phyloP scores from a whole-genome alignment of 305 asterid genomes.

The Solanum hybrid region DNA sequence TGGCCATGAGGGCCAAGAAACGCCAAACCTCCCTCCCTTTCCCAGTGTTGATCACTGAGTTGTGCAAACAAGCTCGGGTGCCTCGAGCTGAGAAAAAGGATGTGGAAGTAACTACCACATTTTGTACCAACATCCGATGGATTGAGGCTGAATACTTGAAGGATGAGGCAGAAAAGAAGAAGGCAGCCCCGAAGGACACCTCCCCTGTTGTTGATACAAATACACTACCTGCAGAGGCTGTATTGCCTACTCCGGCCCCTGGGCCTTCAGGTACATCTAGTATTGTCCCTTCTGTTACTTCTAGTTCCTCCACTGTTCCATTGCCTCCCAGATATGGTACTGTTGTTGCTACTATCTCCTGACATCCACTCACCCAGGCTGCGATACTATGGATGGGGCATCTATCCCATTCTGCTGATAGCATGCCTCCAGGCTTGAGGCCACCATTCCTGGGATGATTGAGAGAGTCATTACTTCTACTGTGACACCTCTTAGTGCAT shows the following conservation, averaged over 20 bases:
- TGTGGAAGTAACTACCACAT: background rate
- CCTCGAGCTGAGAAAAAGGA: background rate
- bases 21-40: background rate
- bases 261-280: background rate
- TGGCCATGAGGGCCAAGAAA: background rate
- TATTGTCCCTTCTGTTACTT: background rate
- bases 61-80: background rate
- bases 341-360: background rate
- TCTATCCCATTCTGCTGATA: background rate
- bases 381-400: background rate
- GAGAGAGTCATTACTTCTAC: accelerated
- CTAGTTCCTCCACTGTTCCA: background rate
- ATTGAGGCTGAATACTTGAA: background rate
- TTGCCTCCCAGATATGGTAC: background rate
- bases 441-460: background rate
- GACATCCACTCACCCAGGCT: background rate
- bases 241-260: background rate
- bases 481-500: background rate
- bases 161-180: background rate
- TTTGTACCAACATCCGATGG: no score
- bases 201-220: background rate
- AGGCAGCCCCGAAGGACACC: background rate
- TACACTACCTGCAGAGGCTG: background rate
- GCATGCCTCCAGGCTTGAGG: background rate
- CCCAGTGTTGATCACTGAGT: background rate